Base-by-base conservation (phyloP, 1,284 basidiomycete species). In the Fomitopsis pinicola region DNA sequence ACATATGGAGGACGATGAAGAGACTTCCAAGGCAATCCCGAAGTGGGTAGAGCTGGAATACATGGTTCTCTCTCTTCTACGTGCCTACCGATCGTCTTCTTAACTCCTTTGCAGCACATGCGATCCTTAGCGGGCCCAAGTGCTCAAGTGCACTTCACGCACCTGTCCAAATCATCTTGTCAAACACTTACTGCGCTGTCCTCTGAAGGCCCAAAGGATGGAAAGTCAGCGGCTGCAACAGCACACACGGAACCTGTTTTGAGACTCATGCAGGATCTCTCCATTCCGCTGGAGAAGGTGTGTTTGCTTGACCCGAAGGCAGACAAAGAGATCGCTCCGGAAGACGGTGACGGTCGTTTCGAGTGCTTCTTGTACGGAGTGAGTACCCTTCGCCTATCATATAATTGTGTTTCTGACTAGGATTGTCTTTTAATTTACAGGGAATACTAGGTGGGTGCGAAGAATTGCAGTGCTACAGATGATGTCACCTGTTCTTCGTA, bases 1-100 rank as follows among this genome's bases (percentile, higher is more conserved):
- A 69, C 95, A 97, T 72, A 96, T 97, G 94, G 95, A 98, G 72
- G 91, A 95, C 61, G 95, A 97, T 72, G 95, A 97, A 64, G 82
- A 84, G 52, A 82, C 82, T 5, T 80, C 86, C 2, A 85, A 82
- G 66, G 77, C 85, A 0, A 82, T 91, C 44, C 95, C 95, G 10
- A 89, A 87, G 50, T 97, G 95, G 95, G 95, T 97, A 44, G 82
- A 89, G 67, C 83, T 95, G 45, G 94, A 96, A 79, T 95, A 91
- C 69, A 77, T 75, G 65, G 75, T 77, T 44, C 68, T 63, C 46
- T 6, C 1, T 22, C 15, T 28, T 55, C 59, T 54, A 22, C n/a
- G 60, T 56, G 22, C 30, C 30, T 33, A 33, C 42, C 42, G 12
- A 26, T 45, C 1, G 26, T 36, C 22, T 38, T 19, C 48, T 52